Evolutionary conservation across 2,329 filamentous ascomycete species (phyloP).

Genomic region (Zasmidium cellare): DNA sequence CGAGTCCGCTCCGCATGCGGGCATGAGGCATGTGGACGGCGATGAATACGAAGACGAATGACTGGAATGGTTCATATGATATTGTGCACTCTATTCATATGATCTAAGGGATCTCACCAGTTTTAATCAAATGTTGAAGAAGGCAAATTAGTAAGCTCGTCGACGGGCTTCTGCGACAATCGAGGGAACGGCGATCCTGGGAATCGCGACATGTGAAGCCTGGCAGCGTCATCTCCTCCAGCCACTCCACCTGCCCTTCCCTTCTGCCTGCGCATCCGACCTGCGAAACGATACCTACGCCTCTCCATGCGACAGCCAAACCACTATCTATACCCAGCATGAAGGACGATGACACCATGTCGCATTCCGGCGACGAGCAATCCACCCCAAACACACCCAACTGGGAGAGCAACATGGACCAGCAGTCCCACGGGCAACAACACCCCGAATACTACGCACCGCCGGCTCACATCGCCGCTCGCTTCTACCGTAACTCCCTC

Average conservation of each 20-base stretch:
- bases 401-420: constrained; percentile 1
- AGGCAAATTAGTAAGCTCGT: neutral
- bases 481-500: constrained; percentile 66
- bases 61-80: no score
- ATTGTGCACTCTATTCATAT: neutral
- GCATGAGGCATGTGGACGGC: neutral
- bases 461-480: constrained; percentile 74
- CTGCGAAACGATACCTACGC: neutral
- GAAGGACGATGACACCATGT: constrained; percentile 8
- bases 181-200: neutral
- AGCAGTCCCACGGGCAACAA: constrained; percentile 14
- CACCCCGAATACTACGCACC: constrained; percentile 55
- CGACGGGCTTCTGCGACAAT: neutral
- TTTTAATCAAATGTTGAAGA: neutral
- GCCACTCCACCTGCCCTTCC: neutral
- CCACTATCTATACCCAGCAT: neutral
- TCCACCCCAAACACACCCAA: neutral
- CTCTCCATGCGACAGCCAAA: neutral
- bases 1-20: neutral
- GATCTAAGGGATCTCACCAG: neutral
- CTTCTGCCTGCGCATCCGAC: neutral
- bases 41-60: neutral
- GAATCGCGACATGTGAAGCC: neutral
- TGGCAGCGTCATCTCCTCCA: neutral
- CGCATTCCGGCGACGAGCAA: constrained; percentile 7